phyloP scores from a whole-genome alignment of 148 eudicot species.

The Salicornia ramosissima region DNA sequence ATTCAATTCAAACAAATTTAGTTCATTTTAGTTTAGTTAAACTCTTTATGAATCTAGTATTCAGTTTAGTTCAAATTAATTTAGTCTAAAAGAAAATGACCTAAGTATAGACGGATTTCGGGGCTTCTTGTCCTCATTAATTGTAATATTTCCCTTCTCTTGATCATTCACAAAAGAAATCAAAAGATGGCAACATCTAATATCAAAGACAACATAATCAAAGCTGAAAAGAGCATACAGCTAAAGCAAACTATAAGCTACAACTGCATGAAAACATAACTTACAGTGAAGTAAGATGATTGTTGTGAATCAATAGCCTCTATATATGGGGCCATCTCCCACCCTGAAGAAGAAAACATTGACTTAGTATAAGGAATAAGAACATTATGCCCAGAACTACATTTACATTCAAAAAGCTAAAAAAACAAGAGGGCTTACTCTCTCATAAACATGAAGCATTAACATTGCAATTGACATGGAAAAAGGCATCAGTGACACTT shows the following conservation, averaged over 20 bases:
- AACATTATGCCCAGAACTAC: background rate
- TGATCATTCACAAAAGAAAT: background rate
- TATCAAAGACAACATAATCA: background rate
- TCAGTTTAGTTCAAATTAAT: no score
- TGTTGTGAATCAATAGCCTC: slow-evolving; percentile 93
- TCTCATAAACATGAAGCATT: slow-evolving; percentile 9
- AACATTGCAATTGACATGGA: slow-evolving; percentile 2
- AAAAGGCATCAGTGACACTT: no score
- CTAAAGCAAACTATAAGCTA: background rate
- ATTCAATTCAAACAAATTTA: no score
- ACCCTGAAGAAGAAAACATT: slow-evolving; percentile 43
- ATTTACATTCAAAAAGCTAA: no score
- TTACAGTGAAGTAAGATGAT: slow-evolving; percentile 61
- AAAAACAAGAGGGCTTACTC: background rate
- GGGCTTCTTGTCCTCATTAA: background rate
- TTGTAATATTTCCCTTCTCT: background rate
- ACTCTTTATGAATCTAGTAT: no score
- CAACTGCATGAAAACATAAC: slow-evolving; percentile 18
- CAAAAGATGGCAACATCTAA: background rate
- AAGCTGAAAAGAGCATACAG: background rate
- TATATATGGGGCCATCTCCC: slow-evolving; percentile 96
- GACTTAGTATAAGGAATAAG: slow-evolving; percentile 6
- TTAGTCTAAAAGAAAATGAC: no score
- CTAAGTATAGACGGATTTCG: no score
- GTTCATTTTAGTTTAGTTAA: no score